phyloP scores from a whole-genome alignment of 108 stramenopile species.

The Cyclotella baltica region DNA sequence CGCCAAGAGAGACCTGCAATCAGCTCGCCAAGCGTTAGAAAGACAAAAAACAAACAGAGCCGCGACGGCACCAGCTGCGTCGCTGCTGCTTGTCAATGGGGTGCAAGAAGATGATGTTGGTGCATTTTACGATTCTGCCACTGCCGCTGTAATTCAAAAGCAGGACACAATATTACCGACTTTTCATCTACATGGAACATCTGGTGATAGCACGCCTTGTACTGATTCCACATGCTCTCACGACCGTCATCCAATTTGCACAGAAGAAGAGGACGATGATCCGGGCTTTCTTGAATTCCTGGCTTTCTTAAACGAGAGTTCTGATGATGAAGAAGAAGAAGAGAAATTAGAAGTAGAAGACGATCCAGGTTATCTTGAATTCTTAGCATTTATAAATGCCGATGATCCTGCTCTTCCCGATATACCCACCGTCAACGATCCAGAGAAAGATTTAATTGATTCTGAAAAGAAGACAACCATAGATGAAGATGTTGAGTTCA shows the following conservation, averaged over 20 bases:
- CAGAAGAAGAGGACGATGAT: too few relatives aligned
- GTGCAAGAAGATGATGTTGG: neutral
- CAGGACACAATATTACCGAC: neutral
- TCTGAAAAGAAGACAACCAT: neutral
- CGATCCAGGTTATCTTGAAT: neutral
- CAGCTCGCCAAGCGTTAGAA: neutral
- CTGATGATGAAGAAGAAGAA: too few relatives aligned
- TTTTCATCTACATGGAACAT: neutral
- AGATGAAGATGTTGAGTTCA: neutral
- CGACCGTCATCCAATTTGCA: too few relatives aligned
- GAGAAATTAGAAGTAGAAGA: constrained; percentile 1
- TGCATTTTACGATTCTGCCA: neutral
- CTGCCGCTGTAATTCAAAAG: neutral
- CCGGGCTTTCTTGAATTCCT: too few relatives aligned
- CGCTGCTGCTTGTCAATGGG: neutral
- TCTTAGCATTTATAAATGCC: neutral
- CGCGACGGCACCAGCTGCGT: neutral
- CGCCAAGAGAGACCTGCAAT: neutral
- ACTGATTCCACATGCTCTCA: neutral
- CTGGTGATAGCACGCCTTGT: neutral
- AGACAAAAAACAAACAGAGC: neutral
- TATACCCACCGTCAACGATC: neutral
- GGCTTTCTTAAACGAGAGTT: too few relatives aligned
- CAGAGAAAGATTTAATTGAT: too few relatives aligned
- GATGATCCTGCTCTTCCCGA: neutral